Evolutionary conservation across 768 basidiomycete genomes (phyloP).

Genomic region (Lentinula lateritia): DNA sequence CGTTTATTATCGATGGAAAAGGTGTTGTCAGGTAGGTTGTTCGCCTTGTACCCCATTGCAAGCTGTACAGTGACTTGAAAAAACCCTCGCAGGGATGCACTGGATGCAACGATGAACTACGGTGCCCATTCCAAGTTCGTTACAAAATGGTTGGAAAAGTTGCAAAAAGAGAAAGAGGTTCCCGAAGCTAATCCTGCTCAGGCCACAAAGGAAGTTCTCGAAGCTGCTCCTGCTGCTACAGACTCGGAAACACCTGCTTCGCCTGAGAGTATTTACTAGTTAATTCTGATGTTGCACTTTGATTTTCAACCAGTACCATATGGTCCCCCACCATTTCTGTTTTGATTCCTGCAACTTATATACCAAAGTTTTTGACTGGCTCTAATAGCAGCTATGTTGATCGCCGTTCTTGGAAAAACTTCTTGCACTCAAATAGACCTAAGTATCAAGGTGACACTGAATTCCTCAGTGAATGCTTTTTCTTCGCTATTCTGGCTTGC

Average conservation of each 20-base stretch:
- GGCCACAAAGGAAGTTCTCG: neutral
- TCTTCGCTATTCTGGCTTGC: no score
- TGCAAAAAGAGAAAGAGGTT: conserved; percentile 34
- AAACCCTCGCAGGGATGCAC: conserved; percentile 38
- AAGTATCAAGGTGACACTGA: no score
- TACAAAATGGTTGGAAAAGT: conserved; percentile 54
- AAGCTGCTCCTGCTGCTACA: neutral
- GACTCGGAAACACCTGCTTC: neutral
- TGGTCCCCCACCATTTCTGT: no score
- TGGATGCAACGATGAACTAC: conserved; percentile 58
- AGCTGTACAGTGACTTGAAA: neutral
- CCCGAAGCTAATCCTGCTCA: neutral
- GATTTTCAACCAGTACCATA: no score
- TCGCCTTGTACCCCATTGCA: neutral
- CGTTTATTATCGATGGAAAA: conserved; percentile 70
- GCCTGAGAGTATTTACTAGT: no score
- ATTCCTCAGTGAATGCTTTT: no score
- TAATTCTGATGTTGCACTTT: no score
- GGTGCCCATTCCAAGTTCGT: conserved; percentile 69
- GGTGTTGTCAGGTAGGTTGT: conserved; percentile 58
- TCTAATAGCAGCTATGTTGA: no score
- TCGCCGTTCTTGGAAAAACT: no score
- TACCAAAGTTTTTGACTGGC: no score
- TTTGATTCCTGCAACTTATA: no score
- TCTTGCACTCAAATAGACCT: no score